Evolutionary conservation across 352 stramenopile species (phyloP).

Genomic region (Phytophthora pinifolia): DNA sequence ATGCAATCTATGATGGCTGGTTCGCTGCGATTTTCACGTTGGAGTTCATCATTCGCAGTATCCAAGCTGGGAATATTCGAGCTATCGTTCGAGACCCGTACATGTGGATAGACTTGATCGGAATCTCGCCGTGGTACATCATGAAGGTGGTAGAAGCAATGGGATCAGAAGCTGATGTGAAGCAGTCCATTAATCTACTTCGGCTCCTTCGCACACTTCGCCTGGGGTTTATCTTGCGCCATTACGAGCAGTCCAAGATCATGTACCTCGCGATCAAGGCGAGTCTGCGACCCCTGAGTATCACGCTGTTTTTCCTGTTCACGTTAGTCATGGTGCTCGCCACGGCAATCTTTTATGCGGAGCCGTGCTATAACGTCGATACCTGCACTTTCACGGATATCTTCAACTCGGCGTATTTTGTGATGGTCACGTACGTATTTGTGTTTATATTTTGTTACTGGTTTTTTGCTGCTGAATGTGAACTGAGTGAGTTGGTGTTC

Average conservation of each 20-base stretch:
- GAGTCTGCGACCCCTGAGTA: conserved; percentile 54
- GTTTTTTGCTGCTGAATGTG: neutral
- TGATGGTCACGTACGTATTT: conserved; percentile 78
- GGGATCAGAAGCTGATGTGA: conserved; percentile 3
- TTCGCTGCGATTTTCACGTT: conserved; percentile 58
- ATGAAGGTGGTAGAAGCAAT: conserved; percentile 26
- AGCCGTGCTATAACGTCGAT: conserved; percentile 75
- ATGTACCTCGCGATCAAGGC: conserved; percentile 54
- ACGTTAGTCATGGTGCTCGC: conserved; percentile 75
- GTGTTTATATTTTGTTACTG: neutral
- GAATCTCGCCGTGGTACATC: conserved; percentile 60
- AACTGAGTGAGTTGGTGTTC: no score
- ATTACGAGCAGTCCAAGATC: conserved; percentile 64
- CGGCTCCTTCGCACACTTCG: conserved; percentile 54
- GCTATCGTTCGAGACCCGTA: conserved; percentile 37
- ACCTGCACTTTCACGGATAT: conserved; percentile 84
- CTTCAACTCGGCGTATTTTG: conserved; percentile 83
- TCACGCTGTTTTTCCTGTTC: conserved; percentile 79
- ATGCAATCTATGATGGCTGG: conserved; percentile 38
- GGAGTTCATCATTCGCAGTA: conserved; percentile 46
- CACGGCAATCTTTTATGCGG: conserved; percentile 72
- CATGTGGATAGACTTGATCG: conserved; percentile 57
- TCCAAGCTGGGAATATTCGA: conserved; percentile 28
- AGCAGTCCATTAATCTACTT: conserved; percentile 41
- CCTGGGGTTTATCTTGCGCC: conserved; percentile 50